Percentiles rank a stretch among this genome's conserved stretches.
These are phyloP conservation scores for Mucor piriformis DNA, from an alignment of 371 early-diverging fungal genomes.

Conservation along the genomic window DNA sequence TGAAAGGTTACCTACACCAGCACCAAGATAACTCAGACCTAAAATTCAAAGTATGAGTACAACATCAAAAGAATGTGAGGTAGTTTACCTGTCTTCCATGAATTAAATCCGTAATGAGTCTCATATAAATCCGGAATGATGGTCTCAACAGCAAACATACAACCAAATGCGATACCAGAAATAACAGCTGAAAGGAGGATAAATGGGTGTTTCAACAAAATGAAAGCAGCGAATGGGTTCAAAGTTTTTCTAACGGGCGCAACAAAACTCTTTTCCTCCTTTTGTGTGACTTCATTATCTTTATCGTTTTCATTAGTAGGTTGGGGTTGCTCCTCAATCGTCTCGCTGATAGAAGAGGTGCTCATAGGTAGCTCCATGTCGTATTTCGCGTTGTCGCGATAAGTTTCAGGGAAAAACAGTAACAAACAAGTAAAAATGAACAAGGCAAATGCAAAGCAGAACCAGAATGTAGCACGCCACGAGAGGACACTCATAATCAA, in stretches of 20 bases:
- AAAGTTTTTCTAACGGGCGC: constrained; percentile 11
- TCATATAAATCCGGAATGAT: constrained; percentile 42
- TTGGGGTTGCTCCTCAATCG: constrained; percentile 4
- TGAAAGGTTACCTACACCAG: constrained; percentile 31
- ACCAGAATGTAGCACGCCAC: constrained; percentile 39
- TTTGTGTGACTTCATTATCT: neutral
- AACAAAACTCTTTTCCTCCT: neutral
- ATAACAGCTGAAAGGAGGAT: constrained; percentile 49
- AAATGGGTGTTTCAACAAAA: constrained; percentile 51
- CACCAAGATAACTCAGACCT: constrained; percentile 40
- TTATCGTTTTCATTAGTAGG: neutral
- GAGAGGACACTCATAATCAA: constrained; percentile 28
- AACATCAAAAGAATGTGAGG: neutral
- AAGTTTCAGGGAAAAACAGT: constrained; percentile 68
- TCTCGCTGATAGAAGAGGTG: neutral
- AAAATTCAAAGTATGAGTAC: neutral
- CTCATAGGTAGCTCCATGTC: constrained; percentile 17
- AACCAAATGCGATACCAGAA: constrained; percentile 54
- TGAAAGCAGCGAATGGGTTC: constrained; percentile 37
- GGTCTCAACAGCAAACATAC: constrained; percentile 52
- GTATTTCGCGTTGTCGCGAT: constrained; percentile 34
- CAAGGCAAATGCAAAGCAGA: constrained; percentile 33
- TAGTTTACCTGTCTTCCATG: constrained; percentile 44
- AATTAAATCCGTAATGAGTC: constrained; percentile 34
- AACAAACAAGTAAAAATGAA: constrained; percentile 27